Conservation (phyloP, 495 filamentous ascomycete genomes). For the Aspergillus leporis region DNA sequence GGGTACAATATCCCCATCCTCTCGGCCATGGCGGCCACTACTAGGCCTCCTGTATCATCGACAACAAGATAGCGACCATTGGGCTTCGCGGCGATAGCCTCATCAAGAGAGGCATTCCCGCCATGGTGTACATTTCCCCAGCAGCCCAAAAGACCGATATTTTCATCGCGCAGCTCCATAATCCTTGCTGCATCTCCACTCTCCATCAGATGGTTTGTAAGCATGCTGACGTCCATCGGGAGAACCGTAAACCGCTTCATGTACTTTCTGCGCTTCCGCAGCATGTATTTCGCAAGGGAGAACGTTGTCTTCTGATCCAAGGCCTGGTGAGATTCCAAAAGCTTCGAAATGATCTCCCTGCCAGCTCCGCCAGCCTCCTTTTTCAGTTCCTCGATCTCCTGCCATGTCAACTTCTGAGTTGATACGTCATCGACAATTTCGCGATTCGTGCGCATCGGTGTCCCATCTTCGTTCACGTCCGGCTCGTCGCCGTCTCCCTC, state of each 20-base stretch:
- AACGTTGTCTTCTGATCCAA: constrained; percentile 94
- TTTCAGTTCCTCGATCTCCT: constrained; percentile 92
- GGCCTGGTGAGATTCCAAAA: constrained; percentile 79
- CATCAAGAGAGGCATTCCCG: constrained; percentile 34
- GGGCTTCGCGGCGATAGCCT: constrained; percentile 30
- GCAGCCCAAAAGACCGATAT: constrained; percentile 68
- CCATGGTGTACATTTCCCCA: constrained; percentile 64
- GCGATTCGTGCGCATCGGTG: constrained; percentile 75
- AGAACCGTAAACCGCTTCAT: constrained; percentile 80
- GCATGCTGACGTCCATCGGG: constrained; percentile 73
- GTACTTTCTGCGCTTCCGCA: constrained; percentile 93
- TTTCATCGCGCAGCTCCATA: constrained; percentile 89
- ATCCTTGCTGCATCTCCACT: constrained; percentile 76
- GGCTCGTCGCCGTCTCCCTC: constrained; percentile 50
- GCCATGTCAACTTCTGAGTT: constrained; percentile 76
- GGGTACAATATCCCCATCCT: constrained; percentile 82
- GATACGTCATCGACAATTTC: constrained; percentile 77
- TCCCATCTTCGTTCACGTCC: constrained; percentile 53
- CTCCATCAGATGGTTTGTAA: constrained; percentile 71
- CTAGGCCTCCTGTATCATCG: constrained; percentile 84
- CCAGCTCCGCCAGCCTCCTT: constrained; percentile 73
- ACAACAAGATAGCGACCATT: constrained; percentile 83
- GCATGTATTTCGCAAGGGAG: constrained; percentile 89
- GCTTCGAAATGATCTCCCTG: constrained; percentile 82
- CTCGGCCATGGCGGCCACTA: constrained; percentile 88